Conservation (phyloP, 306 rosid species). For the Myrica gale region DNA sequence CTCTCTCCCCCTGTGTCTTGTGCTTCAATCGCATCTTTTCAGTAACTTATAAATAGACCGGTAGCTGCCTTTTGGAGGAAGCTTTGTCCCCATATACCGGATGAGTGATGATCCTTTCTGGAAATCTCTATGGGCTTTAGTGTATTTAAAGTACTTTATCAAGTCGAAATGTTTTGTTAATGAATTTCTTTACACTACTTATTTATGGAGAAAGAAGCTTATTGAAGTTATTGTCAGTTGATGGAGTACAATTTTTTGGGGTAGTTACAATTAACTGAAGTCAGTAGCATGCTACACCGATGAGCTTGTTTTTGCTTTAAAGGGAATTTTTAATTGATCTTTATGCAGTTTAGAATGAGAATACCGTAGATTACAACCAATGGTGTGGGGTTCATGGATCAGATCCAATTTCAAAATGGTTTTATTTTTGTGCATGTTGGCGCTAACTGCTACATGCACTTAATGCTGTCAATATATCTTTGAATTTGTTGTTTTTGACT, state of each 20-base stretch:
- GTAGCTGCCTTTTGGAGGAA: slow-evolving; percentile 20
- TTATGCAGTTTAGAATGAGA: background rate
- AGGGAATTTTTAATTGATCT: background rate
- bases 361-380: background rate
- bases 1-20: background rate
- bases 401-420: background rate
- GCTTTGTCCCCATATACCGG: slow-evolving; percentile 9
- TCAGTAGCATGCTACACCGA: background rate
- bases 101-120: background rate
- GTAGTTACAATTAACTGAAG: background rate
- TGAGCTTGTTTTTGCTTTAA: background rate
- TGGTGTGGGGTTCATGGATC: background rate
- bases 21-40: background rate
- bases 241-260: background rate
- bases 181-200: background rate
- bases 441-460: background rate
- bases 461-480: background rate
- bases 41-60: slow-evolving; percentile 11
- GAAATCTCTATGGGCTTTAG: slow-evolving; percentile 7
- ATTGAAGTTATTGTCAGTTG: background rate
- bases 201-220: background rate
- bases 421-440: background rate
- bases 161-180: background rate
- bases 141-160: background rate
- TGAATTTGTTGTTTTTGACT: background rate